Evolutionary conservation across 352 stramenopile species (phyloP), one percentile per base, ranked within the genome.

Genomic region (Globisporangium parvum): DNA sequence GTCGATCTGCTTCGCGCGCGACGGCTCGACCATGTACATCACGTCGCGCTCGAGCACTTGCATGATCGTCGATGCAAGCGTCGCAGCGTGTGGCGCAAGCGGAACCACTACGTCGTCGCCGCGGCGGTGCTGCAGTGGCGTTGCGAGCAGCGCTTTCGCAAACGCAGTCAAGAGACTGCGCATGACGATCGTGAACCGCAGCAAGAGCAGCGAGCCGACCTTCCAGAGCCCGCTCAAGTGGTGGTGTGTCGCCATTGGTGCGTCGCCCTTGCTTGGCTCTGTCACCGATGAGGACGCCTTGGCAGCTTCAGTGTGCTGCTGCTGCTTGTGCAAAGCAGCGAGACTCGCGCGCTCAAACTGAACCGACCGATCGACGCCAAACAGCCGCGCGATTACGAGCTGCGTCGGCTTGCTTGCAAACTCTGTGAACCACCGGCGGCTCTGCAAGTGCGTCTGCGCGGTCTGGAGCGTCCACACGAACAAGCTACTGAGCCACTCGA

Each of bases 401-500:
- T 85, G 71, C 21, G 77, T 88, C 23, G 65, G 51, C 64, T 73
- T 73, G 23, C 69, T 71, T 1, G 75, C 68, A 41, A 93, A 87
- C 24, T 95, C 85, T 0, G 70, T 64, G 51, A 95, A 93, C 80
- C 80, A 93, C 41, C 84, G 68, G 28, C 81, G 77, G 62, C 68
- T 88, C 47, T 93, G 81, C 26, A 86, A 66, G 35, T 90, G 75
- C 8, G 65, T 80, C 23, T 93, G 83, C 8, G 75, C 75, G 15
- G 77, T 80, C 58, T 89, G 72, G 35, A 95, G 71, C 18, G 78
- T 93, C 85, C 77, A 95, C 15, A 79, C 69, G 14, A 95, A 60
- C 42, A 91, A 58, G 10, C 75, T 77, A n/a, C 73, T 66, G 20
- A 93, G 75, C 85, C 85, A 95, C 66, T 95, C 83, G 10, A 92